Base-by-base conservation (phyloP, 2,329 filamentous ascomycete genomes). In the Arthrocladium fulminans region DNA sequence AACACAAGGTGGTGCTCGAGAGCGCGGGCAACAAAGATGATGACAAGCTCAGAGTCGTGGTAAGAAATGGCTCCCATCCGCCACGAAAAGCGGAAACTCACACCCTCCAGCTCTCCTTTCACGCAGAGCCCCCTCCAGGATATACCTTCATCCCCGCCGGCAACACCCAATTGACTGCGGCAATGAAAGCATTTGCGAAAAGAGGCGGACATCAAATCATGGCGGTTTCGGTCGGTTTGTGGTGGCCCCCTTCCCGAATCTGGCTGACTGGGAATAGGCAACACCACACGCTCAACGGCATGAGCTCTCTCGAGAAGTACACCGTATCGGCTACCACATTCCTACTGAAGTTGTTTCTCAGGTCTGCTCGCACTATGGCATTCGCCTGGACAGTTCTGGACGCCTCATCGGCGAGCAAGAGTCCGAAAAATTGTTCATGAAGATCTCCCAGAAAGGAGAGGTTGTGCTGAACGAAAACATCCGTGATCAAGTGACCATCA, bases 271-370 rank as follows among this genome's bases (percentile, higher is more conserved):
- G 40, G 39, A 45, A 39, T 46, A 75, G 69, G 76, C 72, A 51
- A 74, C 70, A 39, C 73, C 68, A 23, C 70, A 75, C 57, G 63
- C 67, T 51, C 63, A 71, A 42, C 71, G 67, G 10, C 72, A 75
- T 45, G 71, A 73, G 51, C 64, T 82, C 2, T 78, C 77, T 2
- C 73, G 79, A 57, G 77, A 82, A 59, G 73, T 81, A 42, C 73
- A 79, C 55, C 72, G 79, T 34, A 73, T 81, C 52, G 80, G 80
- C 13, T 77, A 79, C 60, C 79, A 82, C 59, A 82, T 83, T 52
- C 76, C 77, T 5, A 73, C 73, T 50, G 66, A 73, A n/a, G 71
- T 81, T 49, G 75, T 83, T 32, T 72, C 74, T 37, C 67, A 74
- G 50, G 76, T 76, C 29, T 80, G 77, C 58, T 67, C 64, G 54